Evolutionary conservation across 1,139 yeast species (phyloP).

Genomic region (Pneumocystis murina): DNA sequence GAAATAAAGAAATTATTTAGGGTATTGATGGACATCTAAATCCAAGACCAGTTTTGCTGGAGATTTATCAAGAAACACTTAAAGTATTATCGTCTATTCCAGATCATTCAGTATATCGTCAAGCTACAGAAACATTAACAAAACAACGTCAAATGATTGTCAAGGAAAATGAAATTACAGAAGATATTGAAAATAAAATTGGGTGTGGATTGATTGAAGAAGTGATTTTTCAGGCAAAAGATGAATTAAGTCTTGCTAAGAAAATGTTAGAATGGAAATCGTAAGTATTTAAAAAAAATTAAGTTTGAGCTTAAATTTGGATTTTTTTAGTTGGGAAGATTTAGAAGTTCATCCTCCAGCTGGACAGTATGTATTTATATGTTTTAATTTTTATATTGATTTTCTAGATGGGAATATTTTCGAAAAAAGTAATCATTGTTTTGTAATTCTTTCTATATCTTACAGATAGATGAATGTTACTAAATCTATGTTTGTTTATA

Average conservation of each 20-base stretch:
- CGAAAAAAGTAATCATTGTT: background rate
- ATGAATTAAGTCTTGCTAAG: conserved; percentile 55
- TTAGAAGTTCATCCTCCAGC: conserved; percentile 28
- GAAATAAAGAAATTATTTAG: background rate
- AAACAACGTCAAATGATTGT: conserved; percentile 55
- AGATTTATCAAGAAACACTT: conserved; percentile 58
- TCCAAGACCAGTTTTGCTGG: conserved; percentile 65
- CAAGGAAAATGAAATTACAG: conserved; percentile 45
- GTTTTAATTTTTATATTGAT: conserved; percentile 10
- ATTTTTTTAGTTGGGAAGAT: conserved; percentile 25
- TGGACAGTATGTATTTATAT: conserved; percentile 26
- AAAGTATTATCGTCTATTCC: conserved; percentile 51
- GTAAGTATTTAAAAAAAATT: conserved; percentile 15
- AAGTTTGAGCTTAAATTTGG: background rate
- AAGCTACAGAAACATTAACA: conserved; percentile 61
- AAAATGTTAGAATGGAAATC: conserved; percentile 54
- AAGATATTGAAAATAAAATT: conserved; percentile 55
- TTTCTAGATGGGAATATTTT: background rate
- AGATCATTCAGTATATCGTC: conserved; percentile 54
- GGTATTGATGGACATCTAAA: conserved; percentile 26
- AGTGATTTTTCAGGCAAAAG: conserved; percentile 66
- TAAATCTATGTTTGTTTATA: background rate
- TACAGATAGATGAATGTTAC: too few species aligned
- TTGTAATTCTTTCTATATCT: background rate
- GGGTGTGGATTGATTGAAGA: conserved; percentile 82